phyloP scores from a whole-genome alignment of 208 protist species.

The Acanthamoeba lenticulata region DNA sequence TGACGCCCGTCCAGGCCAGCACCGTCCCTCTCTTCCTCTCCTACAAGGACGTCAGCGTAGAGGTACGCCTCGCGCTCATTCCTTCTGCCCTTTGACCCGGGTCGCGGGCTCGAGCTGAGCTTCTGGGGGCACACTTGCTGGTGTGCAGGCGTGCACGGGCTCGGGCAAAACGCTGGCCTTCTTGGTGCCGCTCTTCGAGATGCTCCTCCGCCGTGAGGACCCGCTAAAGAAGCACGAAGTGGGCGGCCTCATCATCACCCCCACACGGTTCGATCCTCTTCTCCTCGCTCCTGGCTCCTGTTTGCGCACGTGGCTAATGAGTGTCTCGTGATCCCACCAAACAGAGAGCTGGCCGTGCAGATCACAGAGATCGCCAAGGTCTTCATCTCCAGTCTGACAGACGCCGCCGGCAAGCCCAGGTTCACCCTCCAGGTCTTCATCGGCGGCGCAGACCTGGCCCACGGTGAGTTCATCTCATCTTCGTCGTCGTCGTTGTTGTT shows the following conservation, averaged over 20 bases:
- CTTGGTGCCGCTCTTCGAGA: conserved; percentile 85
- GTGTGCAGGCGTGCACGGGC: conserved; percentile 80
- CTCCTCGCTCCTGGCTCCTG: neutral
- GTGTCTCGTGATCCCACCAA: neutral
- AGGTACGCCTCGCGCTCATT: conserved; percentile 59
- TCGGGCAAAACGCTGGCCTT: conserved; percentile 88
- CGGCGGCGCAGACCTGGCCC: conserved; percentile 76
- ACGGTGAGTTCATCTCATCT: neutral
- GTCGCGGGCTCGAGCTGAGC: too few relatives aligned
- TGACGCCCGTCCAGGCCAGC: conserved; percentile 87
- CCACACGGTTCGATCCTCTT: conserved; percentile 76
- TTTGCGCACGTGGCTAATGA: neutral
- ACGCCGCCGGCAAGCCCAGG: neutral
- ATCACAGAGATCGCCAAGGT: conserved; percentile 71
- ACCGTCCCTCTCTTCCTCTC: conserved; percentile 85
- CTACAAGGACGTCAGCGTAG: conserved; percentile 86
- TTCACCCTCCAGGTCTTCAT: conserved; percentile 74
- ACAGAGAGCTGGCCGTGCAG: conserved; percentile 83
- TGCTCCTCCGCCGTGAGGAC: conserved; percentile 75
- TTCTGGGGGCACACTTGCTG: neutral
- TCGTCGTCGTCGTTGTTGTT: too few relatives aligned
- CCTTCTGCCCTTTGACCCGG: too few relatives aligned
- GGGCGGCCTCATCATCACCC: conserved; percentile 82
- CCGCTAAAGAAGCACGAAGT: conserved; percentile 73
- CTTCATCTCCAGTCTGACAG: conserved; percentile 36